Percentiles rank a stretch among this genome's conserved stretches.
These are phyloP conservation scores for Alternaria atra DNA, from an alignment of 2,329 filamentous ascomycete species.

Conservation along the genomic window DNA sequence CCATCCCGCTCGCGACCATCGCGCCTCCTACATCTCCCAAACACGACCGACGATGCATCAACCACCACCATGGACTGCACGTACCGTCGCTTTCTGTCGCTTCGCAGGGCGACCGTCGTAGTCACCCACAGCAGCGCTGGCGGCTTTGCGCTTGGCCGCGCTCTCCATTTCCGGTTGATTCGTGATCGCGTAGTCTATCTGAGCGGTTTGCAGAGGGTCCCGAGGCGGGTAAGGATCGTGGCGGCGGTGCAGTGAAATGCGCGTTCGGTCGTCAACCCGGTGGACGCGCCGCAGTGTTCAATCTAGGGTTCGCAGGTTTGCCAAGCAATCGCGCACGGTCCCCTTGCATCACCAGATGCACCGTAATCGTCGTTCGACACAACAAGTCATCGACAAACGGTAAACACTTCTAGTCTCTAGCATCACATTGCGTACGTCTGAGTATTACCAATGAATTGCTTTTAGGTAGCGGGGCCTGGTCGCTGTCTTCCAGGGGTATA, in stretches of 20 bases:
- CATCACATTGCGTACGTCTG: conserved; percentile 1
- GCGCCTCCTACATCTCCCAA: conserved; percentile 25
- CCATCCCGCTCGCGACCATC: conserved; percentile 42
- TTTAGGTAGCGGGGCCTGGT: conserved; percentile 29
- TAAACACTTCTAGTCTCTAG: neutral
- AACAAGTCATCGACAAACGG: neutral
- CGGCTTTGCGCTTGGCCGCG: conserved; percentile 65
- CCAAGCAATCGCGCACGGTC: conserved; percentile 17
- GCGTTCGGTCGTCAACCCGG: conserved; percentile 32
- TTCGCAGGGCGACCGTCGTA: conserved; percentile 64
- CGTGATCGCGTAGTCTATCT: conserved; percentile 44
- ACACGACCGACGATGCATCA: conserved; percentile 35
- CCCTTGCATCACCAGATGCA: conserved; percentile 9
- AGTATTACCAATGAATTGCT: conserved; percentile 18
- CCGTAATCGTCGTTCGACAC: conserved; percentile 1
- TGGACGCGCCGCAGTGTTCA: conserved; percentile 33
- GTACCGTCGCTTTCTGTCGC: conserved; percentile 67
- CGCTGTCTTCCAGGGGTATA: conserved; percentile 40
- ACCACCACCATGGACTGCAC: conserved; percentile 49
- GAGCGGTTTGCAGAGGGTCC: conserved; percentile 24
- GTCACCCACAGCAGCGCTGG: conserved; percentile 58
- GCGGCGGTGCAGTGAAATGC: conserved; percentile 47
- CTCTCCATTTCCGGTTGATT: conserved; percentile 51
- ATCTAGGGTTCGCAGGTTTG: conserved; percentile 18
- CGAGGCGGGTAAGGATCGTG: conserved; percentile 27